These are phyloP conservation scores for Botryotinia convoluta DNA, from an alignment of 2,329 filamentous ascomycete species.

Conservation along the genomic window DNA sequence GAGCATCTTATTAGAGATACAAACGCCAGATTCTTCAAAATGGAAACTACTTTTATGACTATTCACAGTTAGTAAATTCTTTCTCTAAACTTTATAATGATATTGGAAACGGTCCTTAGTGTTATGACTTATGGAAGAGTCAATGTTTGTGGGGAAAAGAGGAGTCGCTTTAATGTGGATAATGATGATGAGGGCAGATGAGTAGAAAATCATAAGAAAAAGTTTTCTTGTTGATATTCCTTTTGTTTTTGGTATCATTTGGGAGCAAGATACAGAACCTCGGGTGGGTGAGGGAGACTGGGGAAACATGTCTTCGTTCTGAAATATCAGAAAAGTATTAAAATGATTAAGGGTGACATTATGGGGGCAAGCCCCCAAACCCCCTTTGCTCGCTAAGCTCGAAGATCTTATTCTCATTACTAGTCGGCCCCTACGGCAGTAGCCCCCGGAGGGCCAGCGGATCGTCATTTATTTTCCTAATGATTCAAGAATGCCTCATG, in stretches of 20 bases:
- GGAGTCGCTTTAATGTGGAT: not conserved
- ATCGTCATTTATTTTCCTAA: constrained; percentile 7
- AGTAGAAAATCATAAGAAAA: not conserved
- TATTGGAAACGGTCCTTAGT: not conserved
- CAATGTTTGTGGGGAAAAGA: not conserved
- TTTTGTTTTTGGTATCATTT: not conserved
- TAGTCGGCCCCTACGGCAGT: not conserved
- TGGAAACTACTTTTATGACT: constrained; percentile 88
- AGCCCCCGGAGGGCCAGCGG: not conserved
- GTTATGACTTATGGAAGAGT: not conserved
- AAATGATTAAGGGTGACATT: not conserved
- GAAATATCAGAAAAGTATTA: not conserved
- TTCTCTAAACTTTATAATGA: not conserved
- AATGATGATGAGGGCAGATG: not conserved
- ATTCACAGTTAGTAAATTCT: constrained; percentile 68
- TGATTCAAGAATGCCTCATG: constrained; percentile 12
- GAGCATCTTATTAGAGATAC: constrained; percentile 40
- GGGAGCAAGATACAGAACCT: not conserved
- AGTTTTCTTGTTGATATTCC: not conserved
- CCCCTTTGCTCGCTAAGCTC: not conserved
- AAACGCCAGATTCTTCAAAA: constrained; percentile 43
- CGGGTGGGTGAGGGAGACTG: not conserved
- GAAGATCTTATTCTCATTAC: not conserved
- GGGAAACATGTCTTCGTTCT: not conserved
- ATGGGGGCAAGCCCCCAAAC: not conserved